Evolutionary conservation across 768 basidiomycete genomes (phyloP).

Genomic region (Chlorophyllum brunneum): DNA sequence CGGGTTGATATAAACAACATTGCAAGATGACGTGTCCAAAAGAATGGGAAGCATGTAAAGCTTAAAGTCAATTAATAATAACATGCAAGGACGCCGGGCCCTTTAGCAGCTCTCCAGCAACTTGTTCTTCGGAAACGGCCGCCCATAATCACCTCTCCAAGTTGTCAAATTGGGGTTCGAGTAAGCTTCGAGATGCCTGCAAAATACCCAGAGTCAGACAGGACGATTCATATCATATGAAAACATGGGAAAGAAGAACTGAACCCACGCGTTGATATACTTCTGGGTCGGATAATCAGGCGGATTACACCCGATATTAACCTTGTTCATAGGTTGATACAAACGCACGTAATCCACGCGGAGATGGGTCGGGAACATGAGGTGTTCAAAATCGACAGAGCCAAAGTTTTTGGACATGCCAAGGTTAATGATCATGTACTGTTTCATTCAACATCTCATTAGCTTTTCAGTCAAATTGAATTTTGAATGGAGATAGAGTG

Average conservation of each 20-base stretch:
- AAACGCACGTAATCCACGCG: conserved; percentile 51
- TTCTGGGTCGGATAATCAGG: conserved; percentile 52
- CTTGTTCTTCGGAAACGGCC: conserved; percentile 54
- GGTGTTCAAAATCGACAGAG: conserved; percentile 55
- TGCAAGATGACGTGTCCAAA: no score
- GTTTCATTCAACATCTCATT: conserved; percentile 25
- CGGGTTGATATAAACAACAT: no score
- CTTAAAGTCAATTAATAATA: no score
- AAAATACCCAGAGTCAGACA: neutral
- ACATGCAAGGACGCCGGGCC: no score
- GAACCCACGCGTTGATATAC: conserved; percentile 57
- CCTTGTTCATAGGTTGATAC: conserved; percentile 53
- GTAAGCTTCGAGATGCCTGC: conserved; percentile 57
- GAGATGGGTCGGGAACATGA: conserved; percentile 57
- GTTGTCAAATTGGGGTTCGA: conserved; percentile 55
- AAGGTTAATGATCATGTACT: conserved; percentile 80
- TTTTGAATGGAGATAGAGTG: neutral
- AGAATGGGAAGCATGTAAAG: neutral
- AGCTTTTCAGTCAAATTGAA: neutral
- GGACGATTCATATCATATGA: neutral
- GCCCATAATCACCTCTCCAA: conserved; percentile 40
- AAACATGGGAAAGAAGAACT: neutral
- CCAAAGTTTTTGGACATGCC: conserved; percentile 82
- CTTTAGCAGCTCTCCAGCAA: conserved; percentile 17
- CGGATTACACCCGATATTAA: conserved; percentile 71